Conservation (phyloP, 2,329 filamentous ascomycete species). For the Tolypocladium pustulatum region DNA sequence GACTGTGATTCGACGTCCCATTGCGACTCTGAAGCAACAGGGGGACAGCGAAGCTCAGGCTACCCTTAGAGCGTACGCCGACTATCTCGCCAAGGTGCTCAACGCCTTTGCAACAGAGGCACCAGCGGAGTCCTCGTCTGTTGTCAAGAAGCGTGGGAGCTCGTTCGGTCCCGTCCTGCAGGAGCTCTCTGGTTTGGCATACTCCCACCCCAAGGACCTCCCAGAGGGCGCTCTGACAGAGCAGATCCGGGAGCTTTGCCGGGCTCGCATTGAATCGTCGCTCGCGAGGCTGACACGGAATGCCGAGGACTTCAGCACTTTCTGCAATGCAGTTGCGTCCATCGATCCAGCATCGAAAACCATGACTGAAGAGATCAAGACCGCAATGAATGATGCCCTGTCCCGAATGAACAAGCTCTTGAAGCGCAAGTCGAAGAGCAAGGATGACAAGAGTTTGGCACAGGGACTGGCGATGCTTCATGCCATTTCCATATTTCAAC, state of each 20-base stretch:
- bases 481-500: slow-evolving; percentile 72
- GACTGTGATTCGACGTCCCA: slow-evolving; percentile 33
- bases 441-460: slow-evolving; percentile 28
- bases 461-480: slow-evolving; percentile 72
- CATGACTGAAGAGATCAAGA: slow-evolving; percentile 45
- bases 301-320: slow-evolving; percentile 38
- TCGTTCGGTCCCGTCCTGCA: slow-evolving; percentile 32
- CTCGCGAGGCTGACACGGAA: slow-evolving; percentile 47
- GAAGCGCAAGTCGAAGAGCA: slow-evolving; percentile 25
- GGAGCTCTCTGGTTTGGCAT: slow-evolving; percentile 45
- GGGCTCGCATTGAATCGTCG: slow-evolving; percentile 45
- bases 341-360: slow-evolving; percentile 40
- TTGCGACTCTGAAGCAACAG: slow-evolving; percentile 17
- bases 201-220: slow-evolving; percentile 34
- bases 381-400: slow-evolving; percentile 40
- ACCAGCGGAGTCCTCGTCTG: slow-evolving; percentile 13
- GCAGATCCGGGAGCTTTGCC: slow-evolving; percentile 42
- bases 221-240: slow-evolving; percentile 34
- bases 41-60: slow-evolving; percentile 17
- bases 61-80: slow-evolving; percentile 37
- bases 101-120: slow-evolving; percentile 21
- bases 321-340: slow-evolving; percentile 43
- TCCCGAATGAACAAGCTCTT: slow-evolving; percentile 42
- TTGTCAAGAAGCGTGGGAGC: slow-evolving; percentile 14
- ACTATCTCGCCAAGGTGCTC: slow-evolving; percentile 43